Evolutionary conservation across 176 grass and related monocot genomes (phyloP).

Genomic region (Phoenix dactylifera): DNA sequence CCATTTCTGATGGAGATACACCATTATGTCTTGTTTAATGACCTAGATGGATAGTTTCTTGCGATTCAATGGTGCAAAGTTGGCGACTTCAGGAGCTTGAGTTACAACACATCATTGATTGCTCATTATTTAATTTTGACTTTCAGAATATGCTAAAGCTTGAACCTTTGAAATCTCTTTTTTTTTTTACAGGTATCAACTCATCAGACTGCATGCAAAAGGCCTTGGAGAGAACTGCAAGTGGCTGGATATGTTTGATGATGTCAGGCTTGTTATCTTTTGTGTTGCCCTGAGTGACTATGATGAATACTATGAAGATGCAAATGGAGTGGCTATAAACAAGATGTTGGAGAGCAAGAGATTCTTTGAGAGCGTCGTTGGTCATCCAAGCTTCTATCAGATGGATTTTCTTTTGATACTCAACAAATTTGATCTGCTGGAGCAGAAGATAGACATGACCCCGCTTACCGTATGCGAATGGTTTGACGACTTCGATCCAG

Average conservation of each 20-base stretch:
- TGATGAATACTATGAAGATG: slow-evolving; percentile 57
- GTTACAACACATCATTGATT: too few species aligned
- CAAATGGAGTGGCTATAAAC: slow-evolving; percentile 36
- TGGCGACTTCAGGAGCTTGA: too few species aligned
- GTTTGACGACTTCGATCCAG: slow-evolving; percentile 63
- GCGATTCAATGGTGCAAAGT: too few species aligned
- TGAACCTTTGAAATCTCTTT: background rate
- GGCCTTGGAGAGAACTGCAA: slow-evolving; percentile 61
- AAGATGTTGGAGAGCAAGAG: slow-evolving; percentile 80
- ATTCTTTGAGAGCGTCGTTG: slow-evolving; percentile 54
- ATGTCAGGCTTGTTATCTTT: slow-evolving; percentile 71
- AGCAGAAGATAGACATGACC: slow-evolving; percentile 62
- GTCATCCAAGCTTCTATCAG: slow-evolving; percentile 51
- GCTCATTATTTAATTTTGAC: background rate
- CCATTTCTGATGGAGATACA: too few species aligned
- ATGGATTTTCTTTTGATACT: slow-evolving; percentile 61
- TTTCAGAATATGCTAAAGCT: background rate
- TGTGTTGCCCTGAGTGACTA: slow-evolving; percentile 67
- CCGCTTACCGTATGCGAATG: slow-evolving; percentile 61
- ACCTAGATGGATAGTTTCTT: too few species aligned
- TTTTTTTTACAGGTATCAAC: slow-evolving; percentile 48
- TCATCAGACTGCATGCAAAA: slow-evolving; percentile 77
- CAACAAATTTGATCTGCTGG: slow-evolving; percentile 85
- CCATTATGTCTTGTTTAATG: too few species aligned
- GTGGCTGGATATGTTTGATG: slow-evolving; percentile 85